A percentile compares a stretch with the other conserved stretches of the same genome.
These are phyloP conservation scores for Boletus insuetus DNA, from an alignment of 768 basidiomycete species.

Conservation along the genomic window DNA sequence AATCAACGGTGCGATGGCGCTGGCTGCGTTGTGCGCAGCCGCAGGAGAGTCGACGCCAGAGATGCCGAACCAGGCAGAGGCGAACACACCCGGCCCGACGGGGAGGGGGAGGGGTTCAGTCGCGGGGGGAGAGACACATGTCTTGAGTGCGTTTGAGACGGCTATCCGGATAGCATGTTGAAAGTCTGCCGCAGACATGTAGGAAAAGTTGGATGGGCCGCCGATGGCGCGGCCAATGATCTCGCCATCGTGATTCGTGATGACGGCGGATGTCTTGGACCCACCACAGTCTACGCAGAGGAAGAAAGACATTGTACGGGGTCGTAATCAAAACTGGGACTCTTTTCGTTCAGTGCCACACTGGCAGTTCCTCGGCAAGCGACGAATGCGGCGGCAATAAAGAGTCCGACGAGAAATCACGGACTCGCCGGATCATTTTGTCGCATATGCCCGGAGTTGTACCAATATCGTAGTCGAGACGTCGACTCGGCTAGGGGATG, in stretches of 20 bases:
- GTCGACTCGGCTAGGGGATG: no score
- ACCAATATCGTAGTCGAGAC: no score
- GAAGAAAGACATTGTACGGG: conserved; percentile 50
- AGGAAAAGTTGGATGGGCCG: conserved; percentile 85
- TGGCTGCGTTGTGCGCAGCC: conserved; percentile 54
- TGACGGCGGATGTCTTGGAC: conserved; percentile 79
- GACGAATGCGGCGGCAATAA: no score
- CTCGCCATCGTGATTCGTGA: conserved; percentile 54
- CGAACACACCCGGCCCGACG: conserved; percentile 44
- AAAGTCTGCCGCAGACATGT: conserved; percentile 66
- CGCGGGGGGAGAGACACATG: conserved; percentile 38
- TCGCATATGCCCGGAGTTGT: no score
- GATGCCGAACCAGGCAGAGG: conserved; percentile 78
- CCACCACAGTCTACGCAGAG: conserved; percentile 89
- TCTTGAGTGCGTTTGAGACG: conserved; percentile 52
- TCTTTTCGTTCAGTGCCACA: no score
- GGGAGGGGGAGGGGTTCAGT: conserved; percentile 38
- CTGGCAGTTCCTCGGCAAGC: no score
- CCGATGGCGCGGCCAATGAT: conserved; percentile 66
- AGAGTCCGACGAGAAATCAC: no score
- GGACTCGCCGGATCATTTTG: no score
- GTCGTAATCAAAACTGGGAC: no score
- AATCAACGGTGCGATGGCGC: conserved; percentile 54
- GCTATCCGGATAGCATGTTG: conserved; percentile 49
- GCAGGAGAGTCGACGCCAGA: conserved; percentile 78